Evolutionary conservation across 495 filamentous ascomycete genomes (phyloP).

Genomic region (Aspergillus affinis): DNA sequence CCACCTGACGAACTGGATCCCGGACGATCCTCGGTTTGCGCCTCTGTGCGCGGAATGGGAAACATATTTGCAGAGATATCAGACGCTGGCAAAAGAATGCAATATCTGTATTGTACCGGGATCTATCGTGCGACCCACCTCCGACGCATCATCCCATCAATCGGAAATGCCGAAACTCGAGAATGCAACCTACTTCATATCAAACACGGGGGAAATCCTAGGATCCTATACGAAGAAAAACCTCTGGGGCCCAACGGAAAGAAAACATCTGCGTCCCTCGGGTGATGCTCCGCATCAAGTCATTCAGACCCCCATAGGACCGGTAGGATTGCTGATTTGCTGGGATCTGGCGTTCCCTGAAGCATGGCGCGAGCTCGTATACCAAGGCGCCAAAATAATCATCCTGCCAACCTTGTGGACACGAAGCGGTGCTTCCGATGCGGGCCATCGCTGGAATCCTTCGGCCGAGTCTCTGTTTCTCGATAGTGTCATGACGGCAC

Average conservation of each 20-base stretch:
- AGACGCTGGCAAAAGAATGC: constrained; percentile 61
- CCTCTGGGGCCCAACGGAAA: constrained; percentile 6
- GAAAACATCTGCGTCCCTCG: neutral
- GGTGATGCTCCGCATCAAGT: neutral
- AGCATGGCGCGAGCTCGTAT: constrained; percentile 69
- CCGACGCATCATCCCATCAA: neutral
- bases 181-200: constrained; percentile 75
- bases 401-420: constrained; percentile 73
- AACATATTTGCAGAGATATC: constrained; percentile 60
- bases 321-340: constrained; percentile 73
- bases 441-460: neutral
- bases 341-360: constrained; percentile 85
- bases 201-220: constrained; percentile 55
- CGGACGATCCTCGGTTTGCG: constrained; percentile 16
- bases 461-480: constrained; percentile 1
- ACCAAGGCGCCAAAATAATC: constrained; percentile 70
- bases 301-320: constrained; percentile 64
- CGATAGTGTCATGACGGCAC: neutral
- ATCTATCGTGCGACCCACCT: neutral
- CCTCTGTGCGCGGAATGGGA: constrained; percentile 4
- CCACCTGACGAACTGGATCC: constrained; percentile 17
- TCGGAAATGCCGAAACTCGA: constrained; percentile 12
- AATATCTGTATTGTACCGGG: constrained; percentile 14
- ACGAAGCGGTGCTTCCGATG: neutral
- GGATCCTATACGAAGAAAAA: constrained; percentile 54